Conservation (phyloP, 176 grass and related monocot species). For the Alopecurus myosuroides region DNA sequence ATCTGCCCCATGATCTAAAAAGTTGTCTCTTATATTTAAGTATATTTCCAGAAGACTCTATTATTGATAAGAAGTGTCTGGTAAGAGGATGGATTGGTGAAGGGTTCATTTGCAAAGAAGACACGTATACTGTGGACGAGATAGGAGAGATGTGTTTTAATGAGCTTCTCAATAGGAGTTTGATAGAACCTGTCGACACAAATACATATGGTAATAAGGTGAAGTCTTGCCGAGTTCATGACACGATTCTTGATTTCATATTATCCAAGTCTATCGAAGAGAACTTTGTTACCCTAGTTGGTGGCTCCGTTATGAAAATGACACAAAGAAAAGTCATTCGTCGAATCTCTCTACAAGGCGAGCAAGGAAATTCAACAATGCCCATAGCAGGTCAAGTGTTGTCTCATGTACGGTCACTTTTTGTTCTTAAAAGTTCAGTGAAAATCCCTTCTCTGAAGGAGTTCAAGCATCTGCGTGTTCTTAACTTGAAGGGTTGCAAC, state of each 20-base stretch:
- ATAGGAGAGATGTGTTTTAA: background rate
- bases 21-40: background rate
- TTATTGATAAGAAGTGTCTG: background rate
- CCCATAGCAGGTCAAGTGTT: background rate
- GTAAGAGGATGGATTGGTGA: background rate
- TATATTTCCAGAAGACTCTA: background rate
- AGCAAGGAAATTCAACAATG: background rate
- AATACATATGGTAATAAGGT: background rate
- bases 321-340: background rate
- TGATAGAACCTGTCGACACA: background rate
- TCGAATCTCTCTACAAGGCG: background rate
- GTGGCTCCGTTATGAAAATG: background rate
- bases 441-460: background rate
- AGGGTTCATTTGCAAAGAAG: background rate
- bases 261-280: background rate
- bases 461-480: background rate
- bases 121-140: background rate
- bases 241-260: conserved; percentile 1
- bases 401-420: background rate
- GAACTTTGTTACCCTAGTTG: background rate
- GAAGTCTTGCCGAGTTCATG: background rate
- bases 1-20: background rate
- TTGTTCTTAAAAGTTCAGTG: background rate
- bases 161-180: background rate
- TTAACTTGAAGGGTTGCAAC: background rate